Conservation (phyloP, 1,139 yeast species). For the Arxiozyma bovina region DNA sequence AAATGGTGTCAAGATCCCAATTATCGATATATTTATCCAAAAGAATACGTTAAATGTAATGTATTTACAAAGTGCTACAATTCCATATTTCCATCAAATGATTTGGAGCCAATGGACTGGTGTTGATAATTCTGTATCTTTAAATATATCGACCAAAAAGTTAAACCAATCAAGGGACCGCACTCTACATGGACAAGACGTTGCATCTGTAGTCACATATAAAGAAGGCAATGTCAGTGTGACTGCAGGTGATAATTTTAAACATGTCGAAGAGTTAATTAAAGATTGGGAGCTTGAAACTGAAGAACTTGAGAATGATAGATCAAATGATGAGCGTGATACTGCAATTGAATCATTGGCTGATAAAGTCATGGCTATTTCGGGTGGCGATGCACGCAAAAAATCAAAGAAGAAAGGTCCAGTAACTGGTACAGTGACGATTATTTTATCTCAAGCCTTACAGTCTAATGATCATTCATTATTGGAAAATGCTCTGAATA, state of each 20-base stretch:
- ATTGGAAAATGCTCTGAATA: conserved; percentile 70
- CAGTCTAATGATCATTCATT: conserved; percentile 63
- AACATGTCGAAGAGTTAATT: conserved; percentile 38
- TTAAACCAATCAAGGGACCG: conserved; percentile 30
- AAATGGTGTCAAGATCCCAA: conserved; percentile 19
- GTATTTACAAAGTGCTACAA: conserved; percentile 67
- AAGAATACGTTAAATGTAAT: conserved; percentile 40
- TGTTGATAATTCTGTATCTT: conserved; percentile 18
- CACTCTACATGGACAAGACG: conserved; percentile 50
- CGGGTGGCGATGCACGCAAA: conserved; percentile 2
- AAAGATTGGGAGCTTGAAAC: conserved; percentile 39
- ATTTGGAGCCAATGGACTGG: conserved; percentile 40
- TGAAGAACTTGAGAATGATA: conserved; percentile 21
- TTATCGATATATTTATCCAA: conserved; percentile 39
- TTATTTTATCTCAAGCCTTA: conserved; percentile 60
- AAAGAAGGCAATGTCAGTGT: conserved; percentile 61
- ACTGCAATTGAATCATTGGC: conserved; percentile 43
- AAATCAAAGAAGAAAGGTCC: conserved; percentile 28
- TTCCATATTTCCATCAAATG: conserved; percentile 55
- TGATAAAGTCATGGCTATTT: conserved; percentile 37
- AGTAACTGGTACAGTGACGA: conserved; percentile 56
- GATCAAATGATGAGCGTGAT: conserved; percentile 19
- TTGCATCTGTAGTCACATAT: conserved; percentile 62
- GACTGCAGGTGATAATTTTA: conserved; percentile 56
- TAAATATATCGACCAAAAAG: conserved; percentile 28